Percentiles rank a stretch among this genome's conserved stretches.
Evolutionary conservation across 2,329 filamentous ascomycete species (phyloP).

Genomic region (Endoconidiophora laricicola): DNA sequence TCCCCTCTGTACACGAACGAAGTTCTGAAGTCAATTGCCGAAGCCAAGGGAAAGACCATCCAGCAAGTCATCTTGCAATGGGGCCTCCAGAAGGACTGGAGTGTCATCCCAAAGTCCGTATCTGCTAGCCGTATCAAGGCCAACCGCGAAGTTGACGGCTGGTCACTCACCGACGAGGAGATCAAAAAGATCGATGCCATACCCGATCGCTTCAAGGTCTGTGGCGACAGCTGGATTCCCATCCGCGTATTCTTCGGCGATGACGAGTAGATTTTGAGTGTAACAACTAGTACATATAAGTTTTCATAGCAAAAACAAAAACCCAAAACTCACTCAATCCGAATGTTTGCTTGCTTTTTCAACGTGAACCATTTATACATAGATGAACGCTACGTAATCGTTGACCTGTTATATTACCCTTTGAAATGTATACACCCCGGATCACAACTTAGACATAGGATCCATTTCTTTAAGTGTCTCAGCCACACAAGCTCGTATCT

Average conservation of each 20-base stretch:
- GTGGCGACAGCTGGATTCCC: conserved; percentile 56
- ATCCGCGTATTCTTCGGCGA: conserved; percentile 71
- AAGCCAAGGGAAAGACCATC: conserved; percentile 48
- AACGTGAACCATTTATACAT: not conserved
- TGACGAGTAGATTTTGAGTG: conserved; percentile 41
- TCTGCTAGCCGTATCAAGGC: conserved; percentile 54
- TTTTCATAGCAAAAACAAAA: conserved; percentile 4
- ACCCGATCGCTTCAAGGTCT: conserved; percentile 68
- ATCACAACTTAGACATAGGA: conserved; percentile 13
- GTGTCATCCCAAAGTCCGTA: conserved; percentile 74
- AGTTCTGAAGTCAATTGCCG: conserved; percentile 43
- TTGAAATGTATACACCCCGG: not conserved
- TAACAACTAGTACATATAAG: not conserved
- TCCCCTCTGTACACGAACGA: conserved; percentile 53
- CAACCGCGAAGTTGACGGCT: conserved; percentile 63
- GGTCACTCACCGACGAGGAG: conserved; percentile 57
- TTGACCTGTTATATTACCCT: not conserved
- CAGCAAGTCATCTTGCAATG: conserved; percentile 68
- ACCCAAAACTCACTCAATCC: conserved; percentile 7
- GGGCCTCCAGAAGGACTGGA: conserved; percentile 67
- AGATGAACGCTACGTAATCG: not conserved
- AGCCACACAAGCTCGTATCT: conserved; percentile 33
- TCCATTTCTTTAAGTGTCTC: conserved; percentile 29
- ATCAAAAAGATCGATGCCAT: conserved; percentile 49
- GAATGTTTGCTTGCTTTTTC: not conserved